Percentiles rank a stretch among this genome's conserved stretches.
Conservation (phyloP, 1,139 yeast genomes). For the Geotrichum reessii region DNA sequence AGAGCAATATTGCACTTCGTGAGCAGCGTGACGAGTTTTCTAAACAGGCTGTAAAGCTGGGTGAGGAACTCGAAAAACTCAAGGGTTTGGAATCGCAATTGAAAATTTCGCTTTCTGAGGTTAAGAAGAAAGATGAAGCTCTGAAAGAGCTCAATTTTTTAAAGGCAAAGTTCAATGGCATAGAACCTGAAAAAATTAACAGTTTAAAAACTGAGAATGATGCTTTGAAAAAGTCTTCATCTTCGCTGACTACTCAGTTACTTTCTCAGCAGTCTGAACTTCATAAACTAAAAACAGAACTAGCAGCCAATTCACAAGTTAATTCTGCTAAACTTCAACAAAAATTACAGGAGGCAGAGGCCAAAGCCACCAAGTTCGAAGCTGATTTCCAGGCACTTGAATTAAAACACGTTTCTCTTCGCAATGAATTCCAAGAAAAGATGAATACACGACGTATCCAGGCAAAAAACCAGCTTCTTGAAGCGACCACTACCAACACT, state of each 20-base stretch:
- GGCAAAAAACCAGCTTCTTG: neutral
- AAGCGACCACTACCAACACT: neutral
- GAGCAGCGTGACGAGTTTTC: neutral
- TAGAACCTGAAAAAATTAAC: constrained; percentile 1
- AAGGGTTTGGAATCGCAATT: neutral
- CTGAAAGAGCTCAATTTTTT: neutral
- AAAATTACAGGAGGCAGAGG: neutral
- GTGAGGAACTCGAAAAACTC: constrained; percentile 1
- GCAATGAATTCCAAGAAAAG: constrained; percentile 32
- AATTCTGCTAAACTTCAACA: neutral
- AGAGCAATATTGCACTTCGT: constrained; percentile 4
- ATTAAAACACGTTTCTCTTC: constrained; percentile 26
- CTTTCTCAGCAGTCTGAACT: neutral
- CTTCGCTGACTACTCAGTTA: neutral
- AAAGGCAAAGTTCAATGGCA: neutral
- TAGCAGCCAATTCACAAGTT: neutral
- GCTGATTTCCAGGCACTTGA: constrained; percentile 20
- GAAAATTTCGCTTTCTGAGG: neutral
- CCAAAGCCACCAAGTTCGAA: neutral
- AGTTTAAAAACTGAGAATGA: neutral
- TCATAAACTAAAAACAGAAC: neutral
- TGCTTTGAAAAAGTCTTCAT: neutral
- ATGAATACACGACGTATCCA: constrained; percentile 29
- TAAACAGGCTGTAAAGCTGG: neutral
- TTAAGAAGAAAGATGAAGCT: neutral